A percentile compares a stretch with the other conserved stretches of the same genome.
phyloP scores from a whole-genome alignment of 164 flowering plant genomes.

The Nelumbo lutea region DNA sequence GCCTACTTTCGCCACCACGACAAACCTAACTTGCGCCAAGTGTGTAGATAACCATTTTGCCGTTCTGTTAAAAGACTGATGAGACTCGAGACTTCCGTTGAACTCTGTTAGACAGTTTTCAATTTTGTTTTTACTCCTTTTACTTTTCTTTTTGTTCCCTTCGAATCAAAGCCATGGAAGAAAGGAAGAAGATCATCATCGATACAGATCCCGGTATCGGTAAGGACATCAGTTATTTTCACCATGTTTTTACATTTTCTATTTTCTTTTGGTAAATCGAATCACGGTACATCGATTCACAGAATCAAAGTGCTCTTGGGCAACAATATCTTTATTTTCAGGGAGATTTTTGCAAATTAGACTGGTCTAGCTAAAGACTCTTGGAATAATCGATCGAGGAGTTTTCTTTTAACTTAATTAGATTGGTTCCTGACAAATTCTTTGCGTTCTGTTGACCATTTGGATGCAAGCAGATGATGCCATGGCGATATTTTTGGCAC shows the following conservation, averaged over 20 bases:
- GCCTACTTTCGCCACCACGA: no score
- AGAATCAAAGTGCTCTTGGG: neutral
- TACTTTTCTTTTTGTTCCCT: no score
- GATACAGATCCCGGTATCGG: conserved; percentile 38
- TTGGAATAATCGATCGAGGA: no score
- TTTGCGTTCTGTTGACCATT: neutral
- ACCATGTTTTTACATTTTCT: no score
- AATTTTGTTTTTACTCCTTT: no score
- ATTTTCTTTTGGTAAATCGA: neutral
- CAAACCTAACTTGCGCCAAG: no score
- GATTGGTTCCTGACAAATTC: neutral
- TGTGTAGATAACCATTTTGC: no score
- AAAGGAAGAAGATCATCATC: conserved; percentile 29
- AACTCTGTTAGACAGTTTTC: no score
- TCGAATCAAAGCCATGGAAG: neutral
- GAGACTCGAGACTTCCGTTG: no score
- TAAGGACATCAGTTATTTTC: neutral
- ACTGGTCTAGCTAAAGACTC: neutral
- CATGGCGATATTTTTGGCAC: conserved; percentile 86
- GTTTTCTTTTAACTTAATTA: no score
- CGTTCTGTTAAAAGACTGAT: no score
- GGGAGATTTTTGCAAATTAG: neutral
- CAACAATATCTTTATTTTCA: neutral
- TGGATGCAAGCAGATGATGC: conserved; percentile 65
- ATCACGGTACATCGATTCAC: no score